Evolutionary conservation across 225 moss, liverwort and hornwort species (phyloP).

Genomic region (Straminergon stramineum): DNA sequence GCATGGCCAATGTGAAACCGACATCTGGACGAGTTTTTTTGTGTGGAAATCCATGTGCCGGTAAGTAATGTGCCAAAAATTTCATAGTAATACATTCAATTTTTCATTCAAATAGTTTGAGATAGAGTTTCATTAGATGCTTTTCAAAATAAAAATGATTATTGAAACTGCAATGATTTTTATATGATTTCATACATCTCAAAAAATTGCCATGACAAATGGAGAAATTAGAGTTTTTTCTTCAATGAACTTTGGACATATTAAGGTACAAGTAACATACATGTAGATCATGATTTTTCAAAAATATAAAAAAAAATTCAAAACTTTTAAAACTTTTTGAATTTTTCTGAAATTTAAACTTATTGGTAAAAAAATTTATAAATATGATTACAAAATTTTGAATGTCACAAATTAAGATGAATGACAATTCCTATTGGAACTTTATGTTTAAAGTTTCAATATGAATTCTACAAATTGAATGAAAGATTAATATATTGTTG

Average conservation of each 20-base stretch:
- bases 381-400: not conserved
- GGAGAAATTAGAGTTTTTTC: not conserved
- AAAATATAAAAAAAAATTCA: no score
- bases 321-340: not conserved
- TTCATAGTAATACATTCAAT: no score
- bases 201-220: not conserved
- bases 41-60: not conserved
- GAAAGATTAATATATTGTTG: not conserved
- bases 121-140: no score
- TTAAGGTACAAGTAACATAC: not conserved
- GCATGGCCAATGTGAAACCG: not conserved
- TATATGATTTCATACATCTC: not conserved
- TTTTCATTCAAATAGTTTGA: no score
- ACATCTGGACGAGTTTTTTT: not conserved
- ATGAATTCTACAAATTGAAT: not conserved
- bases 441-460: no score
- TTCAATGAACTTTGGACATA: not conserved
- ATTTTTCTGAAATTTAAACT: fast-evolving
- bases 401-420: not conserved
- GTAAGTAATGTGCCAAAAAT: not conserved
- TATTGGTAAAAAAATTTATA: no score
- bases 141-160: not conserved
- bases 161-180: fast-evolving
- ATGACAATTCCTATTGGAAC: not conserved
- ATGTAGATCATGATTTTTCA: not conserved